Evolutionary conservation across 768 basidiomycete species (phyloP).

Genomic region (Tricholoma sp.): DNA sequence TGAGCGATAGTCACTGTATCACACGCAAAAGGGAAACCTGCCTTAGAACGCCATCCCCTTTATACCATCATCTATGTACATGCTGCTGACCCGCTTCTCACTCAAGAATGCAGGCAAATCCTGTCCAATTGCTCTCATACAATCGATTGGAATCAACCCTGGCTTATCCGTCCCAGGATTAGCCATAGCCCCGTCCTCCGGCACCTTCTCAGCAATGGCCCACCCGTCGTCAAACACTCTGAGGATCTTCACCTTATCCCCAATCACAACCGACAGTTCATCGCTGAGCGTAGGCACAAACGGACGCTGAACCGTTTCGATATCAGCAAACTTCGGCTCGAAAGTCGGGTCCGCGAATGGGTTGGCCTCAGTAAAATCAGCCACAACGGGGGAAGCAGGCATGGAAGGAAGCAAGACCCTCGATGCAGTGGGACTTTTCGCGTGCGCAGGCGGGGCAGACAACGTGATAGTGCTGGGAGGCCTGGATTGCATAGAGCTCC

Average conservation of each 20-base stretch:
- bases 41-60: conserved; percentile 9
- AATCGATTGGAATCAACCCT: conserved; percentile 69
- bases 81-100: conserved; percentile 40
- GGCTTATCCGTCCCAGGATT: conserved; percentile 6
- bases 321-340: conserved; percentile 27
- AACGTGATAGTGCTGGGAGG: conserved; percentile 13
- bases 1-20: background rate
- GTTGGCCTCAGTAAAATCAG: conserved; percentile 9
- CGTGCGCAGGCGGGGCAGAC: background rate
- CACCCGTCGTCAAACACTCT: conserved; percentile 67
- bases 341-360: conserved; percentile 31
- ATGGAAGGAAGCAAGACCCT: conserved; percentile 8
- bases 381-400: conserved; percentile 5
- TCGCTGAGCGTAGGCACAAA: conserved; percentile 54
- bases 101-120: conserved; percentile 44
- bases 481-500: conserved; percentile 16
- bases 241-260: conserved; percentile 50
- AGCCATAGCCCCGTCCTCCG: conserved; percentile 20
- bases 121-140: conserved; percentile 46
- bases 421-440: conserved; percentile 1
- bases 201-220: conserved; percentile 52
- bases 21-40: background rate
- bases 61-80: background rate
- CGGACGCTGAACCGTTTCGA: conserved; percentile 49
- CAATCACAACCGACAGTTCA: conserved; percentile 48